Percentiles rank a stretch among this genome's conserved stretches.
Evolutionary conservation across 169 alveolate genomes (phyloP).

Genomic region (Babesia bovis): DNA sequence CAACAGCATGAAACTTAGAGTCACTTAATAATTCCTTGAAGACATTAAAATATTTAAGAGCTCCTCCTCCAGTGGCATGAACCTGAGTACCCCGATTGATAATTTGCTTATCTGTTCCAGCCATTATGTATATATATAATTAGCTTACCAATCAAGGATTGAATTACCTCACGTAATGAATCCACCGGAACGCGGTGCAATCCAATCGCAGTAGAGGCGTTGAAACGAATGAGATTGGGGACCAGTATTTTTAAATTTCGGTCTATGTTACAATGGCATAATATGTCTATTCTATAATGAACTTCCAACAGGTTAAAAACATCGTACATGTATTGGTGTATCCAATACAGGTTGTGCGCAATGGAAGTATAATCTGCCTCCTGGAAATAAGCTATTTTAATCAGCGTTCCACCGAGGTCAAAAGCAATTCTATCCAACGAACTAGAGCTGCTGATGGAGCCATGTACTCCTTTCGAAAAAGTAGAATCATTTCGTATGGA

Average conservation of each 20-base stretch:
- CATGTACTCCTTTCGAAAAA: neutral
- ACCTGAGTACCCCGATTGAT: neutral
- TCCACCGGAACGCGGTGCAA: slow-evolving; percentile 38
- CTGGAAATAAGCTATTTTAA: slow-evolving; percentile 33
- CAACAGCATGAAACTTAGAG: neutral
- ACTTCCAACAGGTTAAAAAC: neutral
- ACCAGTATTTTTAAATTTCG: neutral
- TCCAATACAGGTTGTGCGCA: neutral
- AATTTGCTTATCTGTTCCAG: slow-evolving; percentile 7
- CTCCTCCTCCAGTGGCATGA: slow-evolving; percentile 62
- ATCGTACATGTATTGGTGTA: slow-evolving; percentile 8
- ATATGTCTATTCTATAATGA: neutral
- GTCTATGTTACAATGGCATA: neutral
- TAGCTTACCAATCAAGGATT: slow-evolving; percentile 16
- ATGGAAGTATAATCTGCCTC: neutral
- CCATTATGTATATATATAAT: neutral
- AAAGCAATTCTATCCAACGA: slow-evolving; percentile 11
- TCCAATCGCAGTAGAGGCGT: neutral
- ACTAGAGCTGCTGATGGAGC: neutral
- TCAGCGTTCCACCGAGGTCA: slow-evolving; percentile 65
- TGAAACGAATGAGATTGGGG: slow-evolving; percentile 13
- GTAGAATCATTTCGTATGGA: neutral
- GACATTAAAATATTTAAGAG: slow-evolving; percentile 20
- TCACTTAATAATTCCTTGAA: slow-evolving; percentile 21
- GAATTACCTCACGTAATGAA: neutral